These are phyloP conservation scores for Plenodomus biglobosus DNA, from an alignment of 2,329 filamentous ascomycete species.

Conservation along the genomic window DNA sequence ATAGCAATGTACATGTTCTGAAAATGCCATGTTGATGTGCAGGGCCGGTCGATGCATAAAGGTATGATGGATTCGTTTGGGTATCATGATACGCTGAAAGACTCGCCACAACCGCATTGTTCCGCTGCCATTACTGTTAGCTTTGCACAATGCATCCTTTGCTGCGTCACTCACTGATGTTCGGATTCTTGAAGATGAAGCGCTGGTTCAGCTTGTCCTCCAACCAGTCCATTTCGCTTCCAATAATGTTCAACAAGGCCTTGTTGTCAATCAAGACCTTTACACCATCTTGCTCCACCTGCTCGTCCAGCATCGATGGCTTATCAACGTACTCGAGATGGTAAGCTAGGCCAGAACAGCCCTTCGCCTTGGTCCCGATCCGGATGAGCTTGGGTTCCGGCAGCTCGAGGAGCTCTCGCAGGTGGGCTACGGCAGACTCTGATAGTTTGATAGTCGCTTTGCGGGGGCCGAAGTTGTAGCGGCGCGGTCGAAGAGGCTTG, in stretches of 20 bases:
- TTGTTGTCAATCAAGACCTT: constrained; percentile 97
- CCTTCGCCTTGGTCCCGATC: constrained; percentile 89
- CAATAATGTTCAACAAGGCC: constrained; percentile 95
- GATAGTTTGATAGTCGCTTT: constrained; percentile 93
- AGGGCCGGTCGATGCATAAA: constrained; percentile 17
- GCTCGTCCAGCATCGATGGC: constrained; percentile 83
- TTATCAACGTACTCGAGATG: constrained; percentile 95
- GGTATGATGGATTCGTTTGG: constrained; percentile 33
- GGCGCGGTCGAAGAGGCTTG: constrained; percentile 57
- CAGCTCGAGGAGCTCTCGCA: constrained; percentile 74
- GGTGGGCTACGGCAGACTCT: constrained; percentile 74
- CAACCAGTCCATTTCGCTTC: constrained; percentile 98
- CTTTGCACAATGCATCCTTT: not conserved
- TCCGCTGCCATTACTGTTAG: constrained; percentile 68
- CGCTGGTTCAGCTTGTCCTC: constrained; percentile 91
- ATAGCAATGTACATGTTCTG: not conserved
- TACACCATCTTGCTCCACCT: constrained; percentile 93
- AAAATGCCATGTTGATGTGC: constrained; percentile 15
- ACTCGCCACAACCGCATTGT: constrained; percentile 93
- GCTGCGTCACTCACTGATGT: constrained; percentile 76
- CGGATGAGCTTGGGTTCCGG: constrained; percentile 92
- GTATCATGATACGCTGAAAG: constrained; percentile 65
- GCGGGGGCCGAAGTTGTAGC: constrained; percentile 71
- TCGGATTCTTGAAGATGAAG: constrained; percentile 95
- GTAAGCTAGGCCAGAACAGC: constrained; percentile 91